Evolutionary conservation across 2,329 filamentous ascomycete genomes (phyloP).

Genomic region (Aureobasidium vineae): DNA sequence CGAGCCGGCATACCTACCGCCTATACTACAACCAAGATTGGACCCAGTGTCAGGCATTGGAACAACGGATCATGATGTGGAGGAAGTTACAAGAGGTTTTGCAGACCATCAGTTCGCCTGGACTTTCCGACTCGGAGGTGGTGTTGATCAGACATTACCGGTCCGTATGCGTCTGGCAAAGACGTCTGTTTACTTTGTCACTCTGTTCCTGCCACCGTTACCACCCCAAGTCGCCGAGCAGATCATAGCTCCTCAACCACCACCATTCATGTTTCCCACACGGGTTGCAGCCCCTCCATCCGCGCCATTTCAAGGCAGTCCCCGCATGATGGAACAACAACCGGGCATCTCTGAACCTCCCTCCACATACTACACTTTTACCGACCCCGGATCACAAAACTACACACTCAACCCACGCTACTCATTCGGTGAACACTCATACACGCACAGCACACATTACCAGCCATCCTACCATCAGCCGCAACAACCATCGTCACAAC

Average conservation of each 20-base stretch:
- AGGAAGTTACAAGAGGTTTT: conserved; percentile 46
- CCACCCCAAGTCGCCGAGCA: conserved; percentile 31
- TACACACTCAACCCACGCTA: conserved; percentile 8
- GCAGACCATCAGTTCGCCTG: conserved; percentile 44
- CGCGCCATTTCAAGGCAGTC: conserved; percentile 12
- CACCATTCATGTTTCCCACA: conserved; percentile 14
- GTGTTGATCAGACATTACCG: conserved; percentile 39
- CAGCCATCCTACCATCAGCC: conserved; percentile 27
- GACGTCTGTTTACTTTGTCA: conserved; percentile 48
- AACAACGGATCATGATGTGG: conserved; percentile 45
- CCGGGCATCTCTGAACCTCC: conserved; percentile 31
- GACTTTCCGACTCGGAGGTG: conserved; percentile 41
- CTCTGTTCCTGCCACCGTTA: conserved; percentile 42
- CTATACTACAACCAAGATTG: conserved; percentile 47
- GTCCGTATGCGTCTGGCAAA: conserved; percentile 44
- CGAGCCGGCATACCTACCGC: conserved; percentile 52
- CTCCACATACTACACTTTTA: conserved; percentile 1
- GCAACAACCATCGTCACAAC: conserved; percentile 19
- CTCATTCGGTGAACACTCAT: conserved; percentile 24
- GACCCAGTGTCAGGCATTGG: conserved; percentile 45
- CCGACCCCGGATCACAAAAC: background rate
- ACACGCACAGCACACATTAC: background rate
- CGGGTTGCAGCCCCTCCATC: background rate
- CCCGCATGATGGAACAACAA: conserved; percentile 19
- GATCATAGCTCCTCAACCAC: background rate